phyloP scores from a whole-genome alignment of 1,284 basidiomycete species.

The Moniliophthora roreri region DNA sequence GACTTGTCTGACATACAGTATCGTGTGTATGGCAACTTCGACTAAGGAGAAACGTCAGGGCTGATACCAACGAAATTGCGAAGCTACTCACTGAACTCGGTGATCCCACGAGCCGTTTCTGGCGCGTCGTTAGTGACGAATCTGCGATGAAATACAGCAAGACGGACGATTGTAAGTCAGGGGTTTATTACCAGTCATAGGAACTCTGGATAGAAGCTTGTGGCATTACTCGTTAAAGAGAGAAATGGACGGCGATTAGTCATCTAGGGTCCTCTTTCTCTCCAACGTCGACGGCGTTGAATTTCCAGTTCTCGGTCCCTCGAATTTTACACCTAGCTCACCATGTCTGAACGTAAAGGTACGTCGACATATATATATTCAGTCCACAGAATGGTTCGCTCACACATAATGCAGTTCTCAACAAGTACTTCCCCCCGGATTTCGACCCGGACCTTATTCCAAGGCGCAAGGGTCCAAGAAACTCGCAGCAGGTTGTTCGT shows the following conservation, averaged over 20 bases:
- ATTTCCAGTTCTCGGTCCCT: too few relatives aligned
- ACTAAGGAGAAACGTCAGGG: constrained; percentile 47
- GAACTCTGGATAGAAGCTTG: constrained; percentile 23
- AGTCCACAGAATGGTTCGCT: neutral
- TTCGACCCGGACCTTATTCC: constrained; percentile 98
- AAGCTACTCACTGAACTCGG: constrained; percentile 59
- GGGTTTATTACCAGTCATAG: constrained; percentile 22
- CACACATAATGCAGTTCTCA: constrained; percentile 58
- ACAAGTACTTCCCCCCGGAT: constrained; percentile 93
- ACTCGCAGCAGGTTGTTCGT: constrained; percentile 94
- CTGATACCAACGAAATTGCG: neutral
- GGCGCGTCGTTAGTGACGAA: constrained; percentile 1
- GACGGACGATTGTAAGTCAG: constrained; percentile 42
- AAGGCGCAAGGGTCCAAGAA: constrained; percentile 84
- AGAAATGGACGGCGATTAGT: too few relatives aligned
- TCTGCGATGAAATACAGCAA: neutral
- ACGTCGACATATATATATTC: constrained; percentile 12
- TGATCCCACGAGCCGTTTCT: constrained; percentile 62
- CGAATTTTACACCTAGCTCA: constrained; percentile 15
- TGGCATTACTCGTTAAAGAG: too few relatives aligned
- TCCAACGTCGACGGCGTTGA: neutral
- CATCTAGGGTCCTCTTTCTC: neutral
- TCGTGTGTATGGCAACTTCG: constrained; percentile 90
- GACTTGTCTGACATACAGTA: constrained; percentile 86
- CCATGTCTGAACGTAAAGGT: constrained; percentile 91